Evolutionary conservation across 805 yeast genomes (phyloP), one percentile per base, ranked within the genome.

Genomic region (Isabelozyma rhagii): DNA sequence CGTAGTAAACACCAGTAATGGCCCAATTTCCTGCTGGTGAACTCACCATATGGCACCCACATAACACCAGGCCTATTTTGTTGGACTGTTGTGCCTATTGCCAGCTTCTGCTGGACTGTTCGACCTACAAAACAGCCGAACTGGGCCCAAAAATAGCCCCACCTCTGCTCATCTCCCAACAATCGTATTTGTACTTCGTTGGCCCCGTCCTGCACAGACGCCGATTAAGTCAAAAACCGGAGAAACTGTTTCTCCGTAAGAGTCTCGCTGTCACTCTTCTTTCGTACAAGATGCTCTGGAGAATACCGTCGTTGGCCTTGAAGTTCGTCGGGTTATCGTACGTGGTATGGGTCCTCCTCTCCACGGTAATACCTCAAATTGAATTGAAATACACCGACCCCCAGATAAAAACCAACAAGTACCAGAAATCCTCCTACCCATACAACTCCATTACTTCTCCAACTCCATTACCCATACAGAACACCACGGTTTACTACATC

Each of bases 401-500:
- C 3, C 63, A 66, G 46, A 60, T 72, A 48, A 64, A 61, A 45
- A 48, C 61, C 44, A 60, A 58, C 49, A 54, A 54, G 10, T 70
- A 61, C 57, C 44, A 47, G 15, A 54, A 51, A n/a, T 39, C 41
- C 8, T 41, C 49, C 5, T 72, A 66, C 47, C 77, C 77, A 8
- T 68, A 70, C 53, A 61, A 61, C 43, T 68, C 75, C n/a, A 58
- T 72, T 38, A 66, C 72, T 3, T 58, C 64, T 8, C 72, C 72
- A 7, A 58, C 69, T 18, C 64, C 69, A 6, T 60, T 72, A 14
- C 67, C 71, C 2, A 66, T 73, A 17, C 63, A 58, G 13, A 63
- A 72, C 51, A 60, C 66, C 39, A 60, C 68, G 2, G 70, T 82
- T 1, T 78, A 74, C 55, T 70, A 85, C 43, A 69, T 93, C 10